Conservation (phyloP, 768 basidiomycete species). For the Podaxis sp. region DNA sequence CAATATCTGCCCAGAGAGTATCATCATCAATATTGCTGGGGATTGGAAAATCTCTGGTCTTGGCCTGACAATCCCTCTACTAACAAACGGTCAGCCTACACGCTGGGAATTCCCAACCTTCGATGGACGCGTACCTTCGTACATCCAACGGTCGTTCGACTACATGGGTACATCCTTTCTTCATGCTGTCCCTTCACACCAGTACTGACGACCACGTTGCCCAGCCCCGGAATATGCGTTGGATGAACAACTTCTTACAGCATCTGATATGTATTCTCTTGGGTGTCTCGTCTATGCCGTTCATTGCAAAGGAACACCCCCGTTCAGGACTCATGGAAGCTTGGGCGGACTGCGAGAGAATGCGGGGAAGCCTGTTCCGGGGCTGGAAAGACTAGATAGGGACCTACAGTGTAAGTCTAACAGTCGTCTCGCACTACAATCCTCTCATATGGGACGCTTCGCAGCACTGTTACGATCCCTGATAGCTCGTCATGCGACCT, state of each 20-base stretch:
- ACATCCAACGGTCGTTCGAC: conserved; percentile 89
- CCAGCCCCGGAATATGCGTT: conserved; percentile 92
- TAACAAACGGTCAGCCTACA: conserved; percentile 65
- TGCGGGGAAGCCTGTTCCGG: conserved; percentile 56
- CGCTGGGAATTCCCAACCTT: conserved; percentile 90
- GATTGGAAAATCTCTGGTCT: conserved; percentile 98
- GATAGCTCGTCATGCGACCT: conserved; percentile 72
- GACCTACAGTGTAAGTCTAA: conserved; percentile 64
- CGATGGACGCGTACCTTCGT: conserved; percentile 73
- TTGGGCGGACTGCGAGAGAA: conserved; percentile 67
- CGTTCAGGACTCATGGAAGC: conserved; percentile 82
- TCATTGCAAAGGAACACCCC: conserved; percentile 82
- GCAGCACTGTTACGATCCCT: conserved; percentile 76
- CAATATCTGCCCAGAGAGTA: conserved; percentile 81
- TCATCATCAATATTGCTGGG: conserved; percentile 87
- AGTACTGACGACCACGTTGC: neutral
- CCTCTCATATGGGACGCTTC: neutral
- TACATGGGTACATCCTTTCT: conserved; percentile 68
- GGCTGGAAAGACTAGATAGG: conserved; percentile 60
- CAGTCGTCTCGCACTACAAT: neutral
- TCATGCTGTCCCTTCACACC: neutral
- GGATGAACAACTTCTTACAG: conserved; percentile 80
- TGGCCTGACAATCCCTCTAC: conserved; percentile 78
- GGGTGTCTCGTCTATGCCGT: conserved; percentile 91
- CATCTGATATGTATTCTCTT: conserved; percentile 91